phyloP scores from a whole-genome alignment of 352 stramenopile species.

The Globisporangium uncinulatum region DNA sequence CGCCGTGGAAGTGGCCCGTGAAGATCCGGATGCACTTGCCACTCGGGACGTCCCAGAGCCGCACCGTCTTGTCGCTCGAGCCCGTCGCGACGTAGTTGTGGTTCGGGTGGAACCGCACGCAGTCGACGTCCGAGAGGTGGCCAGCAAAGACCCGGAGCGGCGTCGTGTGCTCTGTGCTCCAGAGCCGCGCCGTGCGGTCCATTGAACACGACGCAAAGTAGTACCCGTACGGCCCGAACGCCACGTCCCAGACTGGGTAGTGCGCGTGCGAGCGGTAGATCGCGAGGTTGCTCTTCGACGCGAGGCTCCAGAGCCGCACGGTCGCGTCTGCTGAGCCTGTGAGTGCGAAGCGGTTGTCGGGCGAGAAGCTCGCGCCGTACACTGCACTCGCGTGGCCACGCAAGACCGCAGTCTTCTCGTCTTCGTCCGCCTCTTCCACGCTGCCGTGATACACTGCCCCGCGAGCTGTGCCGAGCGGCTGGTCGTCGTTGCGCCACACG shows the following conservation, averaged over 20 bases:
- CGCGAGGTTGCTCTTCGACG: conserved; percentile 67
- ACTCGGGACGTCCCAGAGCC: conserved; percentile 93
- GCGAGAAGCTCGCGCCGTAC: conserved; percentile 81
- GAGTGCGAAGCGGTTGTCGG: conserved; percentile 81
- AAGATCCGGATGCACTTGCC: conserved; percentile 91
- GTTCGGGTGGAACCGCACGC: conserved; percentile 93
- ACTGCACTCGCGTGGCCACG: conserved; percentile 78
- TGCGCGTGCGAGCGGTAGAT: conserved; percentile 69
- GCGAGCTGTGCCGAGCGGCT: conserved; percentile 60
- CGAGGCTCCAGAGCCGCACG: conserved; percentile 83
- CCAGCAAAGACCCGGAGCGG: conserved; percentile 92
- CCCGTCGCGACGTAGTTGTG: conserved; percentile 94
- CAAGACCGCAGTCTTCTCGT: conserved; percentile 64
- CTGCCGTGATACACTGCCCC: conserved; percentile 54
- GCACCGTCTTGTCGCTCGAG: conserved; percentile 92
- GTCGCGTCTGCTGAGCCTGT: conserved; percentile 77
- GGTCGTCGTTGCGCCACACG: conserved; percentile 79
- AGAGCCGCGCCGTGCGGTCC: conserved; percentile 91
- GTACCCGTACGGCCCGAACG: conserved; percentile 88
- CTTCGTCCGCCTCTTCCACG: conserved; percentile 45
- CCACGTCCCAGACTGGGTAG: conserved; percentile 90
- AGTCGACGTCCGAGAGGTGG: conserved; percentile 90
- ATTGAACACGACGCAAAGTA: conserved; percentile 94
- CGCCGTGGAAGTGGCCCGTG: conserved; percentile 84
- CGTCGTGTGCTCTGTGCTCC: conserved; percentile 89